These are phyloP conservation scores for Cenchrus fungigraminus DNA, from an alignment of 176 grass and related monocot genomes.

Conservation along the genomic window DNA sequence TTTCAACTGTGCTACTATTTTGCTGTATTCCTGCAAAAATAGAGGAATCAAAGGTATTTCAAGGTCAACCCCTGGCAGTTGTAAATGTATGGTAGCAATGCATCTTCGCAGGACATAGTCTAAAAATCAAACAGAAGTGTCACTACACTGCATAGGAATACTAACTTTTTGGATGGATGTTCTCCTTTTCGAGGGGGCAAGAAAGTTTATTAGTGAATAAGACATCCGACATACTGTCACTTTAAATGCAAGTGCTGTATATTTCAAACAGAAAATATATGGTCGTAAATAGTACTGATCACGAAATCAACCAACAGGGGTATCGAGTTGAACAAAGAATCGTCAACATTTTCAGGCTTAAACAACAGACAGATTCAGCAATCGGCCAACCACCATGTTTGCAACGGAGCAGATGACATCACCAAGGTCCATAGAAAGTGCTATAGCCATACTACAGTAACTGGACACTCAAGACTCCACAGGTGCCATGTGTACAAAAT, in stretches of 20 bases:
- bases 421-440: slow-evolving; percentile 18
- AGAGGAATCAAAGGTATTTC: slow-evolving; percentile 11
- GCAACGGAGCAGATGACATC: slow-evolving; percentile 1
- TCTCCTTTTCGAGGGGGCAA: not conserved
- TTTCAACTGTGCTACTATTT: slow-evolving; percentile 88
- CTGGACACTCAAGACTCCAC: not conserved
- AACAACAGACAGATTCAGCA: slow-evolving; percentile 10
- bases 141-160: not conserved
- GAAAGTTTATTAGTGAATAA: slow-evolving; percentile 6
- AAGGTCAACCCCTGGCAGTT: slow-evolving; percentile 21
- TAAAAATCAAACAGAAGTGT: slow-evolving; percentile 2
- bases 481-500: slow-evolving; percentile 7
- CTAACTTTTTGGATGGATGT: not conserved
- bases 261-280: slow-evolving; percentile 23
- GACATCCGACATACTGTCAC: not conserved
- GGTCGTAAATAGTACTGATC: not conserved
- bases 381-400: not conserved
- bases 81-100: slow-evolving; percentile 10
- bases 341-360: slow-evolving; percentile 14
- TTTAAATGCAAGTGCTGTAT: not conserved
- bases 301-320: not conserved
- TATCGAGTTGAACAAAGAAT: not conserved
- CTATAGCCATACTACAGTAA: not conserved
- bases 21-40: slow-evolving; percentile 88
- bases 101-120: not conserved